Evolutionary conservation across 768 basidiomycete genomes (phyloP), one percentile per base, ranked within the genome.

Genomic region (Termitomyces sp.): DNA sequence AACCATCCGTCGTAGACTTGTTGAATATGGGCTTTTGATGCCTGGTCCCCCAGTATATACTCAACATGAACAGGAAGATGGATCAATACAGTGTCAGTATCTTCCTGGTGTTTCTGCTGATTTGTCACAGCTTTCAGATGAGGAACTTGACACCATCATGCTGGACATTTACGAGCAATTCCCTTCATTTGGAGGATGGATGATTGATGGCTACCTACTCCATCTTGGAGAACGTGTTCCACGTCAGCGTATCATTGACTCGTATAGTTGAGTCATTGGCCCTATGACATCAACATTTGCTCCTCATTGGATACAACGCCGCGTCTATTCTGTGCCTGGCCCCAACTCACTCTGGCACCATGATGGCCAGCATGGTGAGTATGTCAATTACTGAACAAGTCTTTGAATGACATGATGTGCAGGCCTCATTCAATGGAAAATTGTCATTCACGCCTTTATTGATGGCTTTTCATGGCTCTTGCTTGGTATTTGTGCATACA

Each of bases 291-390:
- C n/a, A n/a, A n/a, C n/a, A n/a, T n/a, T n/a, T n/a, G 66, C 55
- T 7, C 44, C 53, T 3, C 55, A 60, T 3, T 58, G 65, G 5
- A 71, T 73, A 24, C 35, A 68, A 32, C 59, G 66, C 28, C 57
- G 65, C 8, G 60, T 58, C 6, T 73, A 73, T 59, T 61, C 58
- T 20, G 71, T 72, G 18, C 57, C 68, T 8, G 70, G 71, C 1
- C 68, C 69, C 5, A 73, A 73, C 60, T 59, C 73, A 4, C 62
- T 73, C 5, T 74, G 72, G 72, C 72, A 74, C 62, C 68, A 73
- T 58, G 71, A 75, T 65, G 71, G 74, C 2, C 71, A 75, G 51
- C 74, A 75, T 56, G 66, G n/a, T n/a, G n/a, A n/a, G n/a, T n/a
- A n/a, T n/a, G n/a, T n/a, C n/a, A n/a, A n/a, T n/a, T n/a, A n/a